Evolutionary conservation across 768 basidiomycete species (phyloP).

Genomic region (Exsudoporus frostii): DNA sequence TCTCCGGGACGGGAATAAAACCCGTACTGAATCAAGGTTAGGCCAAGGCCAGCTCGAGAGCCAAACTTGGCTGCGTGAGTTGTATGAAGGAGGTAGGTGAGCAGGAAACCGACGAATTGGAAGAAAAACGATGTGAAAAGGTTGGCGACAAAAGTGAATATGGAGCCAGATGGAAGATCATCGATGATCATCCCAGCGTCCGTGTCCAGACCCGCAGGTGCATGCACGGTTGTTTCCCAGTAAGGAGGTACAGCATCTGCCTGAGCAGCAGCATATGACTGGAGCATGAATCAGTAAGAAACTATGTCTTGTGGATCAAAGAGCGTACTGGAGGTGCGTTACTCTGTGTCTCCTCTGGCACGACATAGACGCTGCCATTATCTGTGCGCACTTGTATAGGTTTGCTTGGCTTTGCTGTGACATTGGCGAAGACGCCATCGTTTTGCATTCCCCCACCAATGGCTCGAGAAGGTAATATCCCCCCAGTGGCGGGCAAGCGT

Average conservation of each 20-base stretch:
- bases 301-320: not conserved
- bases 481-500: constrained; percentile 43
- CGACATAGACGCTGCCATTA: constrained; percentile 56
- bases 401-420: constrained; percentile 79
- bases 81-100: constrained; percentile 90
- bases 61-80: constrained; percentile 94
- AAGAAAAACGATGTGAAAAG: constrained; percentile 90
- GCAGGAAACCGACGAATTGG: constrained; percentile 90
- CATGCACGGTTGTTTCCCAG: constrained; percentile 94
- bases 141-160: constrained; percentile 71
- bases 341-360: constrained; percentile 79
- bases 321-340: constrained; percentile 80
- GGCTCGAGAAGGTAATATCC: constrained; percentile 26
- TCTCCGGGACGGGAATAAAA: constrained; percentile 57
- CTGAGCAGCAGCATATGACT: constrained; percentile 87
- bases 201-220: constrained; percentile 53
- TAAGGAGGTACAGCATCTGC: constrained; percentile 91
- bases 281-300: not conserved
- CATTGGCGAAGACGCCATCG: constrained; percentile 94
- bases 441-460: constrained; percentile 76
- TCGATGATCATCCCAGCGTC: constrained; percentile 81
- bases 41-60: constrained; percentile 90
- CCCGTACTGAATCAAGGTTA: constrained; percentile 92
- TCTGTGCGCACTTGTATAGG: constrained; percentile 43
- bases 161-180: constrained; percentile 81